Conservation (phyloP, 371 early-diverging fungal genomes). For the Zancudomyces culisetae region DNA sequence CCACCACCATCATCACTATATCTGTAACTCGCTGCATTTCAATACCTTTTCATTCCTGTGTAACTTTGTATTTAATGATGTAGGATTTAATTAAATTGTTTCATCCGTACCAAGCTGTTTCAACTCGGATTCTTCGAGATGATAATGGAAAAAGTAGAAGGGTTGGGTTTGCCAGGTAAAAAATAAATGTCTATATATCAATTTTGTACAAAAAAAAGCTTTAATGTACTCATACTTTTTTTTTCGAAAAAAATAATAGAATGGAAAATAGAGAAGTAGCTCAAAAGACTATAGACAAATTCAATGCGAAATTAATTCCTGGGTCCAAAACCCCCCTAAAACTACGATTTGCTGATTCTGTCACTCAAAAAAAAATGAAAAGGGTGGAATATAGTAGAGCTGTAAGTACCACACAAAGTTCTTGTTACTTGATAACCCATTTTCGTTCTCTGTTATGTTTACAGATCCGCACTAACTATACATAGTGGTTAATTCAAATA, state of each 20-base stretch:
- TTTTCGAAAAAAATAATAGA: constrained; percentile 24
- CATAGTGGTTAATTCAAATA: not conserved
- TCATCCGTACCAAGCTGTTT: constrained; percentile 39
- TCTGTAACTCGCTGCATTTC: not conserved
- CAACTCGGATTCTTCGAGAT: constrained; percentile 47
- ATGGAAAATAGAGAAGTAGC: constrained; percentile 51
- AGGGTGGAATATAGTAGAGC: constrained; percentile 28
- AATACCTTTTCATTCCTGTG: not conserved
- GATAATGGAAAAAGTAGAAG: constrained; percentile 39
- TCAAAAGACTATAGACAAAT: constrained; percentile 38
- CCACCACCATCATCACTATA: not conserved
- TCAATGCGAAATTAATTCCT: constrained; percentile 37
- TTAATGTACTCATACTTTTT: not conserved
- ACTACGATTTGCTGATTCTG: constrained; percentile 63
- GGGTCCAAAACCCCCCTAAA: constrained; percentile 49
- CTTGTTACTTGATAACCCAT: constrained; percentile 4
- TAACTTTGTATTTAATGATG: not conserved
- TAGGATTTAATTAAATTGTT: constrained; percentile 45
- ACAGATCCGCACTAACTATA: too few relatives aligned
- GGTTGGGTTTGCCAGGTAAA: constrained; percentile 59
- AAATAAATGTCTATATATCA: not conserved
- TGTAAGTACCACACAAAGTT: constrained; percentile 1
- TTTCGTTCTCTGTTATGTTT: too few relatives aligned
- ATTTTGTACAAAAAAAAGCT: not conserved
- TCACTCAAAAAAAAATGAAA: constrained; percentile 60